phyloP scores from a whole-genome alignment of 2,329 filamentous ascomycete species.

The Neofusicoccum kwambonambiense region DNA sequence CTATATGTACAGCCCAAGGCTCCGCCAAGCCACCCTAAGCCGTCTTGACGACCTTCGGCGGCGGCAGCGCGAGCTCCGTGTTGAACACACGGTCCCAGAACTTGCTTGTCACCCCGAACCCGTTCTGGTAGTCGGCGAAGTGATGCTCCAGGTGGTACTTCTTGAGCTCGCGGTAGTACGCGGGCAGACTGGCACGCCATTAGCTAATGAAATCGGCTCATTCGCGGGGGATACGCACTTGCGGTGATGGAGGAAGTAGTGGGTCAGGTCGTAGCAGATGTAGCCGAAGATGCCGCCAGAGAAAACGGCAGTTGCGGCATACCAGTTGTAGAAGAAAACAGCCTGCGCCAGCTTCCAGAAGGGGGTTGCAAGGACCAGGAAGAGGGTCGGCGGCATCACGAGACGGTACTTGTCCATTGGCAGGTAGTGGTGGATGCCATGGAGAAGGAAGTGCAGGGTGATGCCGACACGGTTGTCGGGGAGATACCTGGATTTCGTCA shows the following conservation, averaged over 20 bases:
- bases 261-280: slow-evolving; percentile 92
- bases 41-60: slow-evolving; percentile 52
- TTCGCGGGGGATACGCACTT: slow-evolving; percentile 54
- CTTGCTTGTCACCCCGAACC: slow-evolving; percentile 91
- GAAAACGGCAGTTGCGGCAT: slow-evolving; percentile 73
- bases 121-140: slow-evolving; percentile 96
- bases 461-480: slow-evolving; percentile 88
- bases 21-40: slow-evolving; percentile 22
- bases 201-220: slow-evolving; percentile 12
- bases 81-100: slow-evolving; percentile 96
- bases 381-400: slow-evolving; percentile 93
- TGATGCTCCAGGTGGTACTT: slow-evolving; percentile 97
- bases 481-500: slow-evolving; percentile 62
- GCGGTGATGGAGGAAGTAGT: slow-evolving; percentile 97
- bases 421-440: slow-evolving; percentile 96
- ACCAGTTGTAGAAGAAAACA: slow-evolving; percentile 83
- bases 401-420: slow-evolving; percentile 98
- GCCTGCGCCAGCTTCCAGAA: slow-evolving; percentile 90
- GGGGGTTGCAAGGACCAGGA: slow-evolving; percentile 76
- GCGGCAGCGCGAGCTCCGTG: slow-evolving; percentile 67
- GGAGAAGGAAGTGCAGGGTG: slow-evolving; percentile 86
- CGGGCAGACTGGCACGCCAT: slow-evolving; percentile 61
- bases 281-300: slow-evolving; percentile 95
- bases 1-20: neutral
- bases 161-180: slow-evolving; percentile 89